Conservation (phyloP, 2,329 filamentous ascomycete species). For the Trichoderma citrinoviride region DNA sequence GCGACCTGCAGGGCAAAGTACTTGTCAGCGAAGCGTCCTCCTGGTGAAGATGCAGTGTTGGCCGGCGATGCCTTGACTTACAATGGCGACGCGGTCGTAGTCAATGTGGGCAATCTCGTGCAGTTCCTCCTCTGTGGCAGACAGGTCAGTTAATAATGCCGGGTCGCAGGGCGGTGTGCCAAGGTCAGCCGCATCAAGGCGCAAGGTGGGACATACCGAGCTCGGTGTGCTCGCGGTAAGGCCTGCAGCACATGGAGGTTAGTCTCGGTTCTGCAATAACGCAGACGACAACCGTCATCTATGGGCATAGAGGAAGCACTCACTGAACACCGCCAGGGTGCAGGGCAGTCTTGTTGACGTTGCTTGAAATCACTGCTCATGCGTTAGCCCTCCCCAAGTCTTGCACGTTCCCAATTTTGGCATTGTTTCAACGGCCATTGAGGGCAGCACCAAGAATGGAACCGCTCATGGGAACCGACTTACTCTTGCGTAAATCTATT, state of each 20-base stretch:
- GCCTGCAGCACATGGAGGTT: conserved; percentile 52
- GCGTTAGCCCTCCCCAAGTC: conserved; percentile 20
- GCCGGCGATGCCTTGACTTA: conserved; percentile 46
- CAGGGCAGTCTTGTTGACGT: conserved; percentile 87
- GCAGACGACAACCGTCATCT: background rate
- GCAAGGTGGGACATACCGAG: conserved; percentile 53
- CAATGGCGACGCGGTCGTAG: conserved; percentile 97
- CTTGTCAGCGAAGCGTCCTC: background rate
- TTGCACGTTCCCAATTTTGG: background rate
- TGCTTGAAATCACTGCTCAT: conserved; percentile 47
- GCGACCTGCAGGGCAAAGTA: conserved; percentile 52
- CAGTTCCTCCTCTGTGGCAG: conserved; percentile 73
- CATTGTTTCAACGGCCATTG: background rate
- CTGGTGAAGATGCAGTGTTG: background rate
- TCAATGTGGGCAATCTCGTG: conserved; percentile 98
- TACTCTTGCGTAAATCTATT: conserved; percentile 44
- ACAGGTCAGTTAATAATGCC: background rate
- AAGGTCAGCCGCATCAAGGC: conserved; percentile 13
- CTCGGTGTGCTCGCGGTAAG: conserved; percentile 86
- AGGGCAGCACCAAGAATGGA: background rate
- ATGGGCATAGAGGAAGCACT: conserved; percentile 41
- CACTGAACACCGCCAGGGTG: conserved; percentile 90
- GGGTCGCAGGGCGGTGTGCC: background rate
- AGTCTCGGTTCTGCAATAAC: background rate
- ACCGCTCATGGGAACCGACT: conserved; percentile 26